These are phyloP conservation scores for Elsinoe batatas DNA, from an alignment of 2,329 filamentous ascomycete genomes.

Conservation along the genomic window DNA sequence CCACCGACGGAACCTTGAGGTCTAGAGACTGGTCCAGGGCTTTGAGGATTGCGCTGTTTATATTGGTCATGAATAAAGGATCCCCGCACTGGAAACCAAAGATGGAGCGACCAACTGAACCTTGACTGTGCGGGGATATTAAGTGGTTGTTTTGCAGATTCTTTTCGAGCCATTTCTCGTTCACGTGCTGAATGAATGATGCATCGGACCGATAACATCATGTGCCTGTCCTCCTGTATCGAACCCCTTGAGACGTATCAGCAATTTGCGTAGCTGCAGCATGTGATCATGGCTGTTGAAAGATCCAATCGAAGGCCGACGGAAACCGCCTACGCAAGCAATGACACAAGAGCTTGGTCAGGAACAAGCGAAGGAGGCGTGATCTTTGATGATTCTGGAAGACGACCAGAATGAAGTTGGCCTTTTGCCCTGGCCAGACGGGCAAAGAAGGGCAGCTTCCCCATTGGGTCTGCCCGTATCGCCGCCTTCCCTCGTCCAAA, in stretches of 20 bases:
- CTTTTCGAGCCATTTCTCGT: neutral
- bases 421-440: no score
- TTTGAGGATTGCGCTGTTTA: neutral
- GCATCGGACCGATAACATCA: neutral
- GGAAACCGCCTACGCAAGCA: slow-evolving; percentile 9
- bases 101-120: neutral
- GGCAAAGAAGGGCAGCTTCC: neutral
- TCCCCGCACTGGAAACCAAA: neutral
- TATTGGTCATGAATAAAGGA: neutral
- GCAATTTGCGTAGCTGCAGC: neutral
- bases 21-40: neutral
- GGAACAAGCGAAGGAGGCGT: slow-evolving; percentile 2
- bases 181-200: neutral
- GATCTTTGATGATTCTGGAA: slow-evolving; percentile 1
- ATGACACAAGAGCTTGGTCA: neutral
- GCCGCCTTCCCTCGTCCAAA: slow-evolving; percentile 2
- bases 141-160: neutral
- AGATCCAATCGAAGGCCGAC: slow-evolving; percentile 4
- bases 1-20: neutral
- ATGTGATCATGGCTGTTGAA: neutral
- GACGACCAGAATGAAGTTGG: slow-evolving; percentile 6
- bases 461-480: slow-evolving; percentile 7
- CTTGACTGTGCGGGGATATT: slow-evolving; percentile 8
- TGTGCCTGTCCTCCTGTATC: neutral
- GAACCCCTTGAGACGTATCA: neutral